phyloP scores from a whole-genome alignment of 495 filamentous ascomycete species.

The Neurospora sp. region DNA sequence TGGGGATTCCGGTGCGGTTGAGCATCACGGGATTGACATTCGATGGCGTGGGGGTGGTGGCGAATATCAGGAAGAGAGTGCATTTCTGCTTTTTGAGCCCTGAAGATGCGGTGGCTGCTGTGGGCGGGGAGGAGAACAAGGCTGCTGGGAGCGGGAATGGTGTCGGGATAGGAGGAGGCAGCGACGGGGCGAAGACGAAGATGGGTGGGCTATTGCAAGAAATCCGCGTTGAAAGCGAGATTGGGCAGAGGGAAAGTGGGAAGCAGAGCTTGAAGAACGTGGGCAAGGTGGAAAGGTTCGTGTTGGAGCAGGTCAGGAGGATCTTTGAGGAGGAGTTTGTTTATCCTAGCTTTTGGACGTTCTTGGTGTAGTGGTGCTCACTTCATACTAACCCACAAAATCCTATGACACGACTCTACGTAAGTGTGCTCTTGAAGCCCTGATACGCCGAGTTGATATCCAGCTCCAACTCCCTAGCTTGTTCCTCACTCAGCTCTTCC shows the following conservation, averaged over 20 bases:
- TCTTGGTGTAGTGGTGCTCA: slow-evolving; percentile 52
- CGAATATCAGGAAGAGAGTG: slow-evolving; percentile 71
- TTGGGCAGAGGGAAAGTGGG: slow-evolving; percentile 78
- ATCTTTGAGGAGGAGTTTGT: slow-evolving; percentile 99
- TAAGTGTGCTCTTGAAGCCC: slow-evolving; percentile 63
- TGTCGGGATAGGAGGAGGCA: neutral
- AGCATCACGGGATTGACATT: slow-evolving; percentile 92
- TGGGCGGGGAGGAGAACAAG: slow-evolving; percentile 40
- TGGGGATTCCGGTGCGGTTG: slow-evolving; percentile 79
- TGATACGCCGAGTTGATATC: slow-evolving; percentile 87
- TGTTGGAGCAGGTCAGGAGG: slow-evolving; percentile 87
- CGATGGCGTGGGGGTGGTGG: slow-evolving; percentile 84
- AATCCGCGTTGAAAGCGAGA: slow-evolving; percentile 94
- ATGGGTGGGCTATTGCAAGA: slow-evolving; percentile 75
- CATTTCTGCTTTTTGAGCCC: slow-evolving; percentile 89
- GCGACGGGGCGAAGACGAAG: slow-evolving; percentile 15
- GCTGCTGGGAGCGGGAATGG: slow-evolving; percentile 18
- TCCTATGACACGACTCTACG: slow-evolving; percentile 5
- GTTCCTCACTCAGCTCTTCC: slow-evolving; percentile 79
- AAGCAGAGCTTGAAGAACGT: slow-evolving; percentile 96
- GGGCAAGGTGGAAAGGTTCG: slow-evolving; percentile 95
- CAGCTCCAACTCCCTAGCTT: slow-evolving; percentile 76
- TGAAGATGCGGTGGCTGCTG: slow-evolving; percentile 70
- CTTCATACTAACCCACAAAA: neutral
- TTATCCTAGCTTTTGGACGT: slow-evolving; percentile 97